phyloP scores from a whole-genome alignment of 1,139 yeast genomes.

The Lodderomyces pseudojiufengensis region DNA sequence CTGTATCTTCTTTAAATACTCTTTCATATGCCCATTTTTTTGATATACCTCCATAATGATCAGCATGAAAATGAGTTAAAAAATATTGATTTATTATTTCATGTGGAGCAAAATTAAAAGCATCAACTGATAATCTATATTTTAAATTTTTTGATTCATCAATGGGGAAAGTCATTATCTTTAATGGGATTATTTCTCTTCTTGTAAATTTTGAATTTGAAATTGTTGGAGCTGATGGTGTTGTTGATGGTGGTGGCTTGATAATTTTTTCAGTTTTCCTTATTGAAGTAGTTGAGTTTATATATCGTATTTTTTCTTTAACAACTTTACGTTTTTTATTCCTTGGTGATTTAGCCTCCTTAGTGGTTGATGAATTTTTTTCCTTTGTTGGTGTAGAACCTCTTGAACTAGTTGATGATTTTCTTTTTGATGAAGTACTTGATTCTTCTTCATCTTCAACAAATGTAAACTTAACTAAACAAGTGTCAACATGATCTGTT shows the following conservation, averaged over 20 bases:
- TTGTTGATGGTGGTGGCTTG: conserved; percentile 19
- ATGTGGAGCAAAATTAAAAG: conserved; percentile 55
- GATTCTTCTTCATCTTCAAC: conserved; percentile 8
- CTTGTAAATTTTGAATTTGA: conserved; percentile 10
- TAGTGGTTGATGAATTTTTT: conserved; percentile 3
- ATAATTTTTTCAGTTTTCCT: conserved; percentile 13
- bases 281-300: conserved; percentile 10
- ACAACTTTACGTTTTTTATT: conserved; percentile 15
- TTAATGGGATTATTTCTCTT: conserved; percentile 52
- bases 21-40: conserved; percentile 64
- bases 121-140: conserved; percentile 59
- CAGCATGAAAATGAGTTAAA: conserved; percentile 84
- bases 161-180: conserved; percentile 44
- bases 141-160: conserved; percentile 9
- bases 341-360: conserved; percentile 1
- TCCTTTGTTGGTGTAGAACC: not conserved
- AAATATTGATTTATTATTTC: conserved; percentile 49
- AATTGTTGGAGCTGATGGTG: not conserved
- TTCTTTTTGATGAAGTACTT: conserved; percentile 4
- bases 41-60: conserved; percentile 85
- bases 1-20: conserved; percentile 28
- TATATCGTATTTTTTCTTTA: conserved; percentile 18
- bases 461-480: conserved; percentile 27
- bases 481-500: conserved; percentile 57
- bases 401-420: too few species aligned